Base-by-base conservation (phyloP, 805 yeast species). In the Yarrowia hollandica region DNA sequence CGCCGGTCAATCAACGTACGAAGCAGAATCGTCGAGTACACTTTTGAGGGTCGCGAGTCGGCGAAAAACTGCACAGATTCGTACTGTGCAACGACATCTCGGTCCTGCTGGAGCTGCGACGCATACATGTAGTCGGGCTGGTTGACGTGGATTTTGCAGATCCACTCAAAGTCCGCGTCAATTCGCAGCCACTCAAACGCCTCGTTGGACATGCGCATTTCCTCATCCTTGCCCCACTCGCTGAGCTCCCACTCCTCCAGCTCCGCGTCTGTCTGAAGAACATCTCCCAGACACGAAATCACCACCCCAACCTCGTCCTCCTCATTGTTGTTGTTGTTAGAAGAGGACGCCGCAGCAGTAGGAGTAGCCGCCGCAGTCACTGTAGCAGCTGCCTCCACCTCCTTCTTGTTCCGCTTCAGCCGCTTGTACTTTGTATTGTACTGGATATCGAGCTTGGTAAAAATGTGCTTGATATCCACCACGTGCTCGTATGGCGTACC, bases 401-500 rank as follows among this genome's bases (percentile, higher is more conserved):
- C 79, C 63, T 60, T 70, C 66, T 63, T 75, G 60, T 79, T 81
- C 64, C 88, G 83, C 67, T 86, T 88, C 60, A 87, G 73, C 63
- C 96, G 82, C 72, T 90, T 88, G 69, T 89, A 90, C 70, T 90
- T 92, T 5, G 98, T 90, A 71, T 94, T 94, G 73, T 94, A 94
- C 68, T 90, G 98, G 48, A 94, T 90, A 68, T 94, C 99, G 42
- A 94, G 76, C 68, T 88, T 90, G 0, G 96, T 88, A 64, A 84
- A 83, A 1, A 83, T 81, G 41, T 92, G 97, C 65, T 90, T 88
- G 56, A 94, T 75, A 64, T 90, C 95, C 19, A 94, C 96, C 48
- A 94, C 92, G 70, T 94, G 99, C 68, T 94, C 99, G 68, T 94
- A 94, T 0, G 99, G 99, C 0, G 98, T 90, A 8, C 99, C 99